Base-by-base conservation (phyloP, 768 basidiomycete genomes). In the Mycena filopes region DNA sequence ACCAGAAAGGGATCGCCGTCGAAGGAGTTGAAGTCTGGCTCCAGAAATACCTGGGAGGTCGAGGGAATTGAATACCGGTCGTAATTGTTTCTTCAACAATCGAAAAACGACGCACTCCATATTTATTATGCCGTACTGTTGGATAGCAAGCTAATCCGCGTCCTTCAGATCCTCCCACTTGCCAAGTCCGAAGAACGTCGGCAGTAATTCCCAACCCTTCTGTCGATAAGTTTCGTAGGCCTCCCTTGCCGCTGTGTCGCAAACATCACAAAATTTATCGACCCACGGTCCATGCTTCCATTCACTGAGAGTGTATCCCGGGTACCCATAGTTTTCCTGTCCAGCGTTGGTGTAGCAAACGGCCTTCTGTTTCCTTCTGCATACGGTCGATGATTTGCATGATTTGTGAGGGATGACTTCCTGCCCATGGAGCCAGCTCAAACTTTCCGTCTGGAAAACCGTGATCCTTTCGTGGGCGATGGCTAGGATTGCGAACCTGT, bases 21-120 rank as follows among this genome's bases (percentile, higher is more conserved):
- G 60, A 56, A 46, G 60, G 48, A 28, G 67, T 65, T 18, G 58
- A 66, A 40, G 16, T n/a, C 5, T 69, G 67, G 67, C 63, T 60
- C 2, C 3, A n/a, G 29, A 28, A 40, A 3, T 25, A 65, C 38
- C 31, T 63, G 21, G 16, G 48, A 2, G 28, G 49, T n/a, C n/a
- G n/a, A n/a, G n/a, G n/a, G n/a, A n/a, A n/a, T n/a, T n/a, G n/a
- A n/a, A n/a, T n/a, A n/a, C n/a, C n/a, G n/a, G n/a, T n/a, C n/a
- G n/a, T n/a, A n/a, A n/a, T n/a, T n/a, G n/a, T n/a, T n/a, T n/a
- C n/a, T n/a, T n/a, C n/a, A n/a, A n/a, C n/a, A n/a, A n/a, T n/a
- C n/a, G n/a, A n/a, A n/a, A n/a, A n/a, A n/a, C n/a, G n/a, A n/a
- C n/a, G n/a, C n/a, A n/a, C n/a, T n/a, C n/a, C n/a, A n/a, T n/a